phyloP scores from a whole-genome alignment of 2,329 filamentous ascomycete species.

The Fusarium sp. region DNA sequence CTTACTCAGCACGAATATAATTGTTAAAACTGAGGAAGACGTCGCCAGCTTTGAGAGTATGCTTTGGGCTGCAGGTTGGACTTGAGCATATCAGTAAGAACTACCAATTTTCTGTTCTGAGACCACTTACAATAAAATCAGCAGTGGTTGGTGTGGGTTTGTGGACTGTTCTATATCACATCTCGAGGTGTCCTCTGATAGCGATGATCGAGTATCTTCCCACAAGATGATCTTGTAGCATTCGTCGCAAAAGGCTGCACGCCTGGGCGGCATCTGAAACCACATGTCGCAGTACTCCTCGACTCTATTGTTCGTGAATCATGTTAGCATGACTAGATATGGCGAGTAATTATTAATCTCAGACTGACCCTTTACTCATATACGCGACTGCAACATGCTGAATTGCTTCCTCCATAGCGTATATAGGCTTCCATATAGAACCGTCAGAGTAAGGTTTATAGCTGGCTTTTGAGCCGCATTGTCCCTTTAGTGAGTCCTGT shows the following conservation, averaged over 20 bases:
- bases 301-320: neutral
- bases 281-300: neutral
- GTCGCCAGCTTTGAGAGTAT: neutral
- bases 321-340: too few relatives aligned
- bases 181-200: neutral
- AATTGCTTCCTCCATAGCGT: neutral
- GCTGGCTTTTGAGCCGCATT: neutral
- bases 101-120: accelerated
- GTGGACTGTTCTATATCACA: neutral
- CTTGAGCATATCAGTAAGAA: neutral
- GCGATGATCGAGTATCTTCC: accelerated
- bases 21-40: neutral
- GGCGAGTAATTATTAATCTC: too few relatives aligned
- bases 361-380: neutral
- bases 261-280: neutral
- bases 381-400: neutral
- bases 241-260: neutral
- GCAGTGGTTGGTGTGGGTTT: neutral
- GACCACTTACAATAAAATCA: neutral
- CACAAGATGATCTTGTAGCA: neutral
- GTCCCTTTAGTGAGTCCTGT: neutral
- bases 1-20: neutral
- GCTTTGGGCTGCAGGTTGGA: neutral
- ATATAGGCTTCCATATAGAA: neutral
- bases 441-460: neutral